phyloP scores from a whole-genome alignment of 257 asterid species.

The Striga asiatica region DNA sequence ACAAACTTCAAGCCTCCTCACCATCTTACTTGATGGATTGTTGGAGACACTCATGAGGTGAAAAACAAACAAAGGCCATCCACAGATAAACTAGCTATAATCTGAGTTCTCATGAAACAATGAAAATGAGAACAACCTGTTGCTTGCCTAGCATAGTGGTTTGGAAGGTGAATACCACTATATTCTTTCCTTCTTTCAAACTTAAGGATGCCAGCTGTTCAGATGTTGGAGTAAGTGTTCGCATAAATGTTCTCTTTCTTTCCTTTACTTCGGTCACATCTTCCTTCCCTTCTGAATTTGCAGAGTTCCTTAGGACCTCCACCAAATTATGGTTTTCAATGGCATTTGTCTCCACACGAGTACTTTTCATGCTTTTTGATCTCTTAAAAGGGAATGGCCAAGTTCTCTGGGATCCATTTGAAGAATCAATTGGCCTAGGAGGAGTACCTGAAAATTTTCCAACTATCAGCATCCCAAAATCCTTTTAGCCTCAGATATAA shows the following conservation, averaged over 20 bases:
- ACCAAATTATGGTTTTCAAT: constrained; percentile 14
- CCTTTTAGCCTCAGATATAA: constrained; percentile 1
- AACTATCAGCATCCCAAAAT: constrained; percentile 10
- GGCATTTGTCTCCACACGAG: constrained; percentile 19
- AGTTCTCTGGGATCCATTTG: constrained; percentile 30
- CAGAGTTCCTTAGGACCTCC: constrained; percentile 15
- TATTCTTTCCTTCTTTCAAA: constrained; percentile 72
- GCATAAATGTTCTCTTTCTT: constrained; percentile 34
- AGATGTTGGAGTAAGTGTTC: constrained; percentile 56
- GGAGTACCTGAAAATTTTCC: constrained; percentile 33
- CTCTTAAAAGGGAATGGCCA: constrained; percentile 31
- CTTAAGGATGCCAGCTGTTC: constrained; percentile 73
- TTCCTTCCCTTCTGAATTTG: constrained; percentile 23
- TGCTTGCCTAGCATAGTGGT: constrained; percentile 90
- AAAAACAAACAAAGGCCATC: not conserved
- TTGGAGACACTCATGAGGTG: not conserved
- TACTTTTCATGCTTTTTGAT: constrained; percentile 28
- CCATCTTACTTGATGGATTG: too few species aligned
- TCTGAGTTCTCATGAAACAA: constrained; percentile 1
- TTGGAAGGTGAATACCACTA: constrained; percentile 66
- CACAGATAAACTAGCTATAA: not conserved
- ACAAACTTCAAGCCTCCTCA: too few species aligned
- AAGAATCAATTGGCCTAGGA: constrained; percentile 26
- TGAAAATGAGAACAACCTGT: constrained; percentile 39
- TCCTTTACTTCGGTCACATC: constrained; percentile 29